Evolutionary conservation across 768 basidiomycete genomes (phyloP), one percentile per base, ranked within the genome.

Genomic region (Dentipellis sp.): DNA sequence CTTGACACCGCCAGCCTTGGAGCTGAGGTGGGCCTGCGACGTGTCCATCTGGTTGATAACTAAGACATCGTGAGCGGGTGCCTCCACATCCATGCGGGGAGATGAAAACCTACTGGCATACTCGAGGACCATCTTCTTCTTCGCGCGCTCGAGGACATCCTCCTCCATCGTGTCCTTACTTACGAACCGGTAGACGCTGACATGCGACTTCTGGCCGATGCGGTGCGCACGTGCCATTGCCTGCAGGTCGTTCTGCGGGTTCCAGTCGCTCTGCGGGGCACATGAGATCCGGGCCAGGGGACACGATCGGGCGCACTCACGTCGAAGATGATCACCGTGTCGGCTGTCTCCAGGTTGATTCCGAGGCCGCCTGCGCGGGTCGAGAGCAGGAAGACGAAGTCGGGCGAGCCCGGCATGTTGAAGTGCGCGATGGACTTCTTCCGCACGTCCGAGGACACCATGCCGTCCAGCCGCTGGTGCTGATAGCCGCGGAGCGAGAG

Each of bases 21-120:
- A 86, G 67, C 91, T 86, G 53, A 99, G 83, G 71, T 97, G 91
- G 45, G 91, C 91, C 62, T 97, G 97, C 42, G 94, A 94, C 21
- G 97, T 99, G 73, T 99, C 97, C 90, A 98, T 97, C 73, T 98
- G 95, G 72, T 97, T 97, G 77, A 99, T 97, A 75, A 99, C 94
- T 97, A 68, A 50, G 60, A 58, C 22, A 34, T 55, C 53, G 48
- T 42, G 45, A 34, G 49, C 37, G 49, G 11, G 53, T 34, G 17
- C 19, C 10, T 11, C 42, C 37, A 57, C 34, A 52, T 14, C 21
- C 53, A 46, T 54, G n/a, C 39, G 29, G 29, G 3, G 29, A 55
- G 53, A 57, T 52, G 34, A 22, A 16, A 29, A 88, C 94, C 68
- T 71, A 97, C 94, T 97, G 45, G 97, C 97, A 76, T 98, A 97